Base-by-base conservation (phyloP, 2,329 filamentous ascomycete species). In the Sphaerulina populicola region DNA sequence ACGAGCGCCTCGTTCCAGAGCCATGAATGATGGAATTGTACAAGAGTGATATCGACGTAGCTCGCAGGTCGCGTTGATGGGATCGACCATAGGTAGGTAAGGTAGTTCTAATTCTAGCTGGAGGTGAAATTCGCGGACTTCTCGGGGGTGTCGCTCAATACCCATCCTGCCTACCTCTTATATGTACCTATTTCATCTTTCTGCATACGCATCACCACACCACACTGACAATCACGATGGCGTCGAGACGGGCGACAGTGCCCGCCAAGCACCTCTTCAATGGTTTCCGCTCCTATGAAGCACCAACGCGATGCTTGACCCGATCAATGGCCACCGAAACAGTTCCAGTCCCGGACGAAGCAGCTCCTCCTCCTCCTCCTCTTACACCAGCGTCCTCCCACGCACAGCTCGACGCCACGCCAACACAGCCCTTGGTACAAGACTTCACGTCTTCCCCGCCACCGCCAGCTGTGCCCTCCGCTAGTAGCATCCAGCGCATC, bases 291-390 rank as follows among this genome's bases (percentile, higher is more conserved):
- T 47, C 57, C 23, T 53, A 54, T 23, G 53, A 57, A 36, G 53
- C 54, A 23, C 55, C 51, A 9, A 35, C 48, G 35, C 60, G 57
- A 49, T 56, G 50, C n/a, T 74, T 77, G 50, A 68, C 72, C 44
- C 72, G 79, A 52, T 74, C 77, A 57, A 78, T 81, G 73, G 79
- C 80, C 35, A 80, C 80, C 46, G 43, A 46, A 15, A 39, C 46
- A 29, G 27, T 39, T 72, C 64, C 44, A 70, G 54, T 33, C 64
- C 65, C 31, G 66, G 59, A 48, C 5, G 23, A 27, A 27, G 23
- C 23, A 27, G 23, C 23, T 27, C 23, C 23, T 27, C 23, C 23
- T 27, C 23, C 23, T 27, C 23, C 23, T 27, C 23, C 23, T 27
- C 23, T 4, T 27, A 27, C 23, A 27, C 23, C 23, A 27, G 23